phyloP scores from a whole-genome alignment of 169 alveolate genomes.

The Cryptosporidium baileyi region DNA sequence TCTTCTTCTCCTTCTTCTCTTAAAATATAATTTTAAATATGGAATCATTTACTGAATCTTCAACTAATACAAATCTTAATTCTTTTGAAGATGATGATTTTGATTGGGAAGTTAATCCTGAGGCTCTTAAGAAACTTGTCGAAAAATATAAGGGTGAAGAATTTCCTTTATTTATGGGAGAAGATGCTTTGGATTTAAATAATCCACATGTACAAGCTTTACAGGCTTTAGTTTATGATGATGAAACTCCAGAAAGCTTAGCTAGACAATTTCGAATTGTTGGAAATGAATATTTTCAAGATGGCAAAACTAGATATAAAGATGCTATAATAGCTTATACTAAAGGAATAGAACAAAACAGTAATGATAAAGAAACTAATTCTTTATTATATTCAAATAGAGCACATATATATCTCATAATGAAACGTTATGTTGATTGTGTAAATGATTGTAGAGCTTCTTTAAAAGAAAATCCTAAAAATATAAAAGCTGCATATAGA shows the following conservation, averaged over 20 bases:
- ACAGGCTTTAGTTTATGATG: conserved; percentile 72
- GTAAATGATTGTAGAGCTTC: conserved; percentile 71
- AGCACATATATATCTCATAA: conserved; percentile 57
- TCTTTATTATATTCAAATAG: conserved; percentile 70
- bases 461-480: conserved; percentile 51
- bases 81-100: conserved; percentile 47
- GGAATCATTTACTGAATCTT: no score
- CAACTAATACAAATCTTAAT: no score
- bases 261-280: conserved; percentile 56
- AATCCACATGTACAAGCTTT: conserved; percentile 72
- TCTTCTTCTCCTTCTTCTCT: background rate
- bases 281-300: conserved; percentile 58
- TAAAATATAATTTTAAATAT: no score
- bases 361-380: conserved; percentile 41
- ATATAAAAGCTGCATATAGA: conserved; percentile 70
- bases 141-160: conserved; percentile 70
- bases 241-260: conserved; percentile 71
- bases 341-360: conserved; percentile 64
- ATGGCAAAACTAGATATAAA: conserved; percentile 31
- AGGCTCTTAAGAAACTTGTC: conserved; percentile 40
- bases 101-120: conserved; percentile 73
- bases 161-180: conserved; percentile 72
- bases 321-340: conserved; percentile 38
- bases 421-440: conserved; percentile 69
- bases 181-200: conserved; percentile 47